Conservation (phyloP, 169 alveolate species). For the Cystoisospora suis region DNA sequence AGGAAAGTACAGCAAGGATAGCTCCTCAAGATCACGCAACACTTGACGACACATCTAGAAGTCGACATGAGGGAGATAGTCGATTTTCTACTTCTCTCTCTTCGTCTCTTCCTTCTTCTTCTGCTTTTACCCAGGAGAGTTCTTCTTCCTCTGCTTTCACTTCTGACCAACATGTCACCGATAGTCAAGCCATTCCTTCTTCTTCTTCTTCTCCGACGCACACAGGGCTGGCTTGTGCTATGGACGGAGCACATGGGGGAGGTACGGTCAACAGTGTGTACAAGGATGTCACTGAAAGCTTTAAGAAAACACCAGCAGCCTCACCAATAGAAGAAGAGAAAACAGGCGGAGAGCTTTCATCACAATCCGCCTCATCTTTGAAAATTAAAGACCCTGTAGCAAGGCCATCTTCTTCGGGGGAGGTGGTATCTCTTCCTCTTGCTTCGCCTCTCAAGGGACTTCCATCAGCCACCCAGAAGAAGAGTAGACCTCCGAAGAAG, state of each 20-base stretch:
- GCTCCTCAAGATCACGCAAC: too few relatives aligned
- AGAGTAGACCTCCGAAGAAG: neutral
- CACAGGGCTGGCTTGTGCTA: neutral
- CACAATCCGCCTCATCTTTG: neutral
- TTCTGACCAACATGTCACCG: neutral
- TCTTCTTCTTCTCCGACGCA: neutral
- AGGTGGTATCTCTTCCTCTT: neutral
- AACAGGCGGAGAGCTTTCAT: neutral
- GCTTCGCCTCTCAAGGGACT: neutral
- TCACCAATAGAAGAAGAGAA: neutral
- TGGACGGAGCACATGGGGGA: neutral
- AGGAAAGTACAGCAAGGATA: too few relatives aligned
- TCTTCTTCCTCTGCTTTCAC: neutral
- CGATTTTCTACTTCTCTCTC: neutral
- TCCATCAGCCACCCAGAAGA: neutral
- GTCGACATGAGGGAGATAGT: too few relatives aligned
- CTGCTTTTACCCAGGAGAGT: neutral
- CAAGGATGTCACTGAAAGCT: neutral
- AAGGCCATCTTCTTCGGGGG: neutral
- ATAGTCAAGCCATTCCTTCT: neutral
- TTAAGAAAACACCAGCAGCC: neutral
- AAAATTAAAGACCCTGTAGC: too few relatives aligned
- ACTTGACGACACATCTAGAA: too few relatives aligned
- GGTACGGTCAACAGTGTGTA: neutral
- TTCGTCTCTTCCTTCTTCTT: neutral